Base-by-base conservation (phyloP, 805 yeast species). In the Wickerhamomyces kurtzmanii region DNA sequence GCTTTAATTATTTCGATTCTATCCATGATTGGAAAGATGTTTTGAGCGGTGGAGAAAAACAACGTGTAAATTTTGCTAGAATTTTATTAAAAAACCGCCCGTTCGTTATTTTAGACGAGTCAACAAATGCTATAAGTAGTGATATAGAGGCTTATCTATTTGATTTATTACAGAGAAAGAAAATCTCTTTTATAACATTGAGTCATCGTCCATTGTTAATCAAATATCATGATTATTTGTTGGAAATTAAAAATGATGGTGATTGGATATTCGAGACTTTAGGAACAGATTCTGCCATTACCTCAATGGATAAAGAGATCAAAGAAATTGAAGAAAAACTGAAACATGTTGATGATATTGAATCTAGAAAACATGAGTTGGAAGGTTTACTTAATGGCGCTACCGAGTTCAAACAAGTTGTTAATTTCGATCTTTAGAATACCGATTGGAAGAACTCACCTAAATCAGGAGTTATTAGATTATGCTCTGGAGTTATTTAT, bases 41-140 rank as follows among this genome's bases (percentile, higher is more conserved):
- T n/a, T 66, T 86, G 38, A 79, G 91, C 53, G 96, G 96, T n/a
- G 96, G 96, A 32, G 96, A 86, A 51, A 78, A 84, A 55, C 96
- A 86, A 59, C 72, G 94, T 47, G 68, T 86, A 51, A 74, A 84
- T 51, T 81, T 86, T 59, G 95, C 96, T 0, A 66, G 96, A 42
- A 70, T 86, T 3, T 57, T 86, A 40, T 84, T 78, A 57, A 83
- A 80, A 48, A 69, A 70, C 30, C 94, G 94, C 26, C 68, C 70
- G 48, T 83, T 83, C 51, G 85, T 86, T 4, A 72, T 86, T 3
- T 65, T 86, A 36, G 96, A 86, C 54, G 96, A 86, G 55, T 82
- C 93, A n/a, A 86, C 96, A 4, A 83, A 85, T 48, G 96, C 96
- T 1, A 86, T 86, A 9, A 73, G 85, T 29, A 78, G 78, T 25